A percentile compares a stretch with the other conserved stretches of the same genome.
Conservation (phyloP, 768 basidiomycete species). For the Udeniomyces megalosporus region DNA sequence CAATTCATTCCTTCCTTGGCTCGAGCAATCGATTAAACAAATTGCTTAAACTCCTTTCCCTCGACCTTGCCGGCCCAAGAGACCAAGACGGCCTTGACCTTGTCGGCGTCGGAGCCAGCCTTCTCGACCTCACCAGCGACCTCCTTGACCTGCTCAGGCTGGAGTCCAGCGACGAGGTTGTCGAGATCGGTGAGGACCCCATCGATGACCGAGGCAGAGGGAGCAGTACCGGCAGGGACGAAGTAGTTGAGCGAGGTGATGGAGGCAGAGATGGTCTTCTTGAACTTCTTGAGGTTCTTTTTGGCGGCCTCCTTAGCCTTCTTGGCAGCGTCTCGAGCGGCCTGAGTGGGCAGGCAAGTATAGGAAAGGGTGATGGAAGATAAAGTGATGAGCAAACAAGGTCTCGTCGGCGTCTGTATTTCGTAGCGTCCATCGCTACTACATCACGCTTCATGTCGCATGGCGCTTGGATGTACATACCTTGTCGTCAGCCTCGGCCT, state of each 20-base stretch:
- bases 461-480: constrained; percentile 2
- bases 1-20: too few species aligned
- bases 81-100: constrained; percentile 18
- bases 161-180: constrained; percentile 27
- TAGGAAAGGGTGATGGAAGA: not conserved
- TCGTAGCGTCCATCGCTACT: not conserved
- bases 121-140: constrained; percentile 32
- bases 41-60: constrained; percentile 10
- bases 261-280: constrained; percentile 37
- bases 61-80: constrained; percentile 3
- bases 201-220: constrained; percentile 31
- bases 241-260: constrained; percentile 34
- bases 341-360: constrained; percentile 15
- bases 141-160: constrained; percentile 31
- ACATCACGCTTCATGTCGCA: not conserved
- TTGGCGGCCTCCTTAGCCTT: constrained; percentile 51
- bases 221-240: constrained; percentile 26
- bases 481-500: constrained; percentile 24
- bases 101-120: constrained; percentile 27
- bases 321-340: constrained; percentile 35
- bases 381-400: not conserved
- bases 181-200: constrained; percentile 33
- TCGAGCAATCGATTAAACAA: not conserved
- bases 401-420: too few species aligned
- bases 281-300: constrained; percentile 37